Evolutionary conservation across 768 basidiomycete species (phyloP).

Genomic region (Lepiota venenata): DNA sequence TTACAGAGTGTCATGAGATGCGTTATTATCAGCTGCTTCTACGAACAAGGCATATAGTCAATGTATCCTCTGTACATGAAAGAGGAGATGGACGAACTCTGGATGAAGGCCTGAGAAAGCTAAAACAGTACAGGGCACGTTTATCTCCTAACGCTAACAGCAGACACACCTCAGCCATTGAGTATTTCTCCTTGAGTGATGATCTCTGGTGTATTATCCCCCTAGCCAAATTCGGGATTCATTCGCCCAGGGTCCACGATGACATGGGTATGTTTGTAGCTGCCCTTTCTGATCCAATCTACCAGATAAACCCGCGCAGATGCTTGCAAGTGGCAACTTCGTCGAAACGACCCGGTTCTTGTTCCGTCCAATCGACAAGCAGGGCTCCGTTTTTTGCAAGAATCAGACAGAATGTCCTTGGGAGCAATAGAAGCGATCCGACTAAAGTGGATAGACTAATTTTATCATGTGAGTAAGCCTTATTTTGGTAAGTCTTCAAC

Average conservation of each 20-base stretch:
- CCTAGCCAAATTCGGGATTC: background rate
- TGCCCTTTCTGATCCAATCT: background rate
- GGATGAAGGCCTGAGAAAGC: background rate
- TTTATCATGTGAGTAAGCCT: background rate
- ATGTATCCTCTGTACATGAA: background rate
- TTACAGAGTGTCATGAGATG: background rate
- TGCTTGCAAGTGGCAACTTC: background rate
- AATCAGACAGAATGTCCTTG: background rate
- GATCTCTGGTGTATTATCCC: background rate
- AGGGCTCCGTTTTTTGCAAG: background rate
- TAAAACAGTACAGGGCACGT: background rate
- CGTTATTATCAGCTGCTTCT: background rate
- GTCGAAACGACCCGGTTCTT: background rate
- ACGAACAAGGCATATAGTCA: background rate
- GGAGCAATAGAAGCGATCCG: slow-evolving; percentile 5
- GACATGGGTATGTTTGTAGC: background rate
- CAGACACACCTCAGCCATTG: background rate
- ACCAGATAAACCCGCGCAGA: background rate
- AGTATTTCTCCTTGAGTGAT: slow-evolving; percentile 3
- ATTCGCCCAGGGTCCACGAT: background rate
- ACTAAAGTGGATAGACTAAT: background rate
- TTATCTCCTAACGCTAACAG: background rate
- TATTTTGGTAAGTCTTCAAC: background rate
- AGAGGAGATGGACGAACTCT: background rate
- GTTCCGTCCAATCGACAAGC: background rate